phyloP scores from a whole-genome alignment of 768 basidiomycete genomes.

The Tulasnella sp. region DNA sequence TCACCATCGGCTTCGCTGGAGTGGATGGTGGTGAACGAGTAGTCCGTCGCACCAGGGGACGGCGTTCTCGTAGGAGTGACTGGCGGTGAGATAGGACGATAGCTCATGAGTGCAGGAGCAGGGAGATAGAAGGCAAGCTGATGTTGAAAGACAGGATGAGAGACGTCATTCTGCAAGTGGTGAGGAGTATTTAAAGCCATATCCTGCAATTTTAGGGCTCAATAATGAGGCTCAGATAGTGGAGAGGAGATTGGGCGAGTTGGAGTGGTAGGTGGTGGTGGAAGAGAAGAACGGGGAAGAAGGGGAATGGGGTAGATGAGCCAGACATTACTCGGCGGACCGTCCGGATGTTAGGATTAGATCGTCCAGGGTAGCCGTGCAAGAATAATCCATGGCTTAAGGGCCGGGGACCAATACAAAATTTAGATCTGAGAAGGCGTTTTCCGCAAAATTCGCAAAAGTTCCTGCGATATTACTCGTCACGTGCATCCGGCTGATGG shows the following conservation, averaged over 20 bases:
- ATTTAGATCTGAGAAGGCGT: background rate
- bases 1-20: conserved; percentile 25
- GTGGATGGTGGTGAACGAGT: conserved; percentile 26
- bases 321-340: conserved; percentile 7
- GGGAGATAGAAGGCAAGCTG: conserved; percentile 3
- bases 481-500: background rate
- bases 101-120: conserved; percentile 16
- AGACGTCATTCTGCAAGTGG: background rate
- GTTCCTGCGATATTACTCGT: background rate
- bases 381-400: background rate
- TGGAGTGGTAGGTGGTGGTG: background rate
- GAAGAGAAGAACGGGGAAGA: conserved; percentile 2
- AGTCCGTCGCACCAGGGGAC: conserved; percentile 19
- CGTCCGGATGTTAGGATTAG: background rate
- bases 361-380: background rate
- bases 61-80: conserved; percentile 22
- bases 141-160: background rate
- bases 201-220: background rate
- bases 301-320: background rate
- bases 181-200: conserved; percentile 15
- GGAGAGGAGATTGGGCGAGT: conserved; percentile 1
- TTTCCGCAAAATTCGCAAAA: conserved; percentile 1
- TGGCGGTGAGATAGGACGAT: background rate
- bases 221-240: conserved; percentile 2
- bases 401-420: conserved; percentile 1